Base-by-base conservation (phyloP, 2,329 filamentous ascomycete genomes). In the Aspergillus ochraceus region DNA sequence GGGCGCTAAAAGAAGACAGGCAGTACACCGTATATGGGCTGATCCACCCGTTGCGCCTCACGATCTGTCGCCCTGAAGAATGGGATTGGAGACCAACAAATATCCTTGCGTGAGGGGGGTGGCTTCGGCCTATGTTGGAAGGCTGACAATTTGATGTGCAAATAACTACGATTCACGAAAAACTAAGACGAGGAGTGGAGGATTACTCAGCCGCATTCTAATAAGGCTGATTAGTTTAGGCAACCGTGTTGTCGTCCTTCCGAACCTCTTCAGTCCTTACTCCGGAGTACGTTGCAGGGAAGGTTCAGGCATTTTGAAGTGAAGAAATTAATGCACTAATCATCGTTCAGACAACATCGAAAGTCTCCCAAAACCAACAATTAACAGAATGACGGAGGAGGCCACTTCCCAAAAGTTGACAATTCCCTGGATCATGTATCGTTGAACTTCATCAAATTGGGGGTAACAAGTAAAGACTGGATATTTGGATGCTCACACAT, bases 141-240 rank as follows among this genome's bases (percentile, higher is more conserved):
- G 36, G 36, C 36, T n/a, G 36, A 17, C 32, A 11, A 11, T 36
- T 14, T 36, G 10, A 36, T 5, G 32, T n/a, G 17, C 36, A 42
- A 42, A 42, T n/a, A 42, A 36, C 4, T 36, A 36, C 36, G 36
- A 42, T n/a, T 17, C 2, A n/a, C 36, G 6, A 42, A 42, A 17
- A 42, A 19, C 1, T 17, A 42, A n/a, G 36, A 17, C 14, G 36
- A 8, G 36, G 14, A 49, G 42, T 24, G 52, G 19, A 29, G 30
- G 49, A 60, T 60, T 60, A 60, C 49, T 60, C 42, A 57, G 30
- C 57, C 4, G 17, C n/a, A 22, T 14, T 29, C 30, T 6, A 45
- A 20, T 29, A 19, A 24, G 30, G 11, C 39, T 39, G 54, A 55
- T 55, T 47, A 61, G 49, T 61, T 55, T 47, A 61, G 59, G 59